Conservation (phyloP, 2,329 filamentous ascomycete species). For the Albophoma yamanashiensis region DNA sequence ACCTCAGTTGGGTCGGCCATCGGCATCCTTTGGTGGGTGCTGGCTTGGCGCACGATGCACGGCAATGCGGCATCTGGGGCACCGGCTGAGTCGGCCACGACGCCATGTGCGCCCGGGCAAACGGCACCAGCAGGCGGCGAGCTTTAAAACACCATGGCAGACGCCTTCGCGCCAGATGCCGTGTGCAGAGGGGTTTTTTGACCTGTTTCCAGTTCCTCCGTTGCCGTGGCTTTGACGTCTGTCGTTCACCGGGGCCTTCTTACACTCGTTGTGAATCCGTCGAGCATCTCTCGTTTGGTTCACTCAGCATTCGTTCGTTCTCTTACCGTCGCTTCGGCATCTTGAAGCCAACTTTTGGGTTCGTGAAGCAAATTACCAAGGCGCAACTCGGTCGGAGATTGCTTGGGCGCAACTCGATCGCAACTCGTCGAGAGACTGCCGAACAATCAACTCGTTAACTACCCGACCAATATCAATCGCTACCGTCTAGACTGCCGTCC, state of each 20-base stretch:
- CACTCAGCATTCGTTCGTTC: not conserved
- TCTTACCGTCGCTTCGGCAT: not conserved
- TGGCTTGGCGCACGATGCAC: not conserved
- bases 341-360: rapidly evolving
- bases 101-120: not conserved
- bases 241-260: not conserved
- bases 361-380: not conserved
- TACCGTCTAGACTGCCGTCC: not conserved
- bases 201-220: not conserved
- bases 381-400: not conserved
- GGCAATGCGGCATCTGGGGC: not conserved
- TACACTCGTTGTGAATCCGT: not conserved
- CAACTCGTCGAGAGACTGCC: not conserved
- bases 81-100: not conserved
- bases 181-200: not conserved
- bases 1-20: not conserved
- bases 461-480: not conserved
- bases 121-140: not conserved
- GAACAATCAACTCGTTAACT: not conserved
- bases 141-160: not conserved
- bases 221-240: not conserved
- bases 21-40: not conserved
- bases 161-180: not conserved
- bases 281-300: not conserved
- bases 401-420: not conserved